Evolutionary conservation across 345 rosid genomes (phyloP), one percentile per base, ranked within the genome.

Genomic region (Lenwebbia sp.): DNA sequence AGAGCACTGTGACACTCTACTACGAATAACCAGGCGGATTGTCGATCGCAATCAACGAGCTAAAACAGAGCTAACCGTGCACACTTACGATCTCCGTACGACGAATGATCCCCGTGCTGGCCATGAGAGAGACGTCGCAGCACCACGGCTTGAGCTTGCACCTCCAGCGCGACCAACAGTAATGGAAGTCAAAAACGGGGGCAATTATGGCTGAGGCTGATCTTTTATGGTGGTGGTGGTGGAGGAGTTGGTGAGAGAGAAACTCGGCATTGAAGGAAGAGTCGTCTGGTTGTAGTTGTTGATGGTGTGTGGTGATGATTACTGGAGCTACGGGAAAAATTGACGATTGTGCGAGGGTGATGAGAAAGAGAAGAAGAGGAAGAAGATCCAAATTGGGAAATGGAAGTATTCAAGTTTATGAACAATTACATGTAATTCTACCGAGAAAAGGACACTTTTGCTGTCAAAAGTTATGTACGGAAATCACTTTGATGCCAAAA

Each of bases 141-240:
- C 26, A 60, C 70, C 33, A n/a, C n/a, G 70, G 37, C 37, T 13
- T n/a, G 70, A 60, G 70, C 70, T n/a, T n/a, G 44, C 84, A 40
- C 78, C 76, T 58, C 78, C 87, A 55, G 70, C 65, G 40, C 84
- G 28, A 25, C 40, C 70, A 85, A n/a, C 83, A 78, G 58, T 57
- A 90, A 82, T 86, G 85, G 58, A 89, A 82, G 49, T 54, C 55
- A 58, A 82, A 78, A 25, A 53, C 19, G 51, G 52, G 17, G 88
- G 53, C 37, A 33, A 17, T 86, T 88, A 81, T 53, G 86, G 90
- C 85, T 87, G 91, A 52, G 74, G 87, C 49, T 91, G 90, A 88
- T 37, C 3, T 50, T 76, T 84, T 6, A 56, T 53, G 86, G 85
- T 14, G 14, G 85, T 6, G 3, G 62, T 12, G 30, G 82, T 52